These are phyloP conservation scores for Medicago arabica DNA, from an alignment of 306 rosid genomes.

Conservation along the genomic window DNA sequence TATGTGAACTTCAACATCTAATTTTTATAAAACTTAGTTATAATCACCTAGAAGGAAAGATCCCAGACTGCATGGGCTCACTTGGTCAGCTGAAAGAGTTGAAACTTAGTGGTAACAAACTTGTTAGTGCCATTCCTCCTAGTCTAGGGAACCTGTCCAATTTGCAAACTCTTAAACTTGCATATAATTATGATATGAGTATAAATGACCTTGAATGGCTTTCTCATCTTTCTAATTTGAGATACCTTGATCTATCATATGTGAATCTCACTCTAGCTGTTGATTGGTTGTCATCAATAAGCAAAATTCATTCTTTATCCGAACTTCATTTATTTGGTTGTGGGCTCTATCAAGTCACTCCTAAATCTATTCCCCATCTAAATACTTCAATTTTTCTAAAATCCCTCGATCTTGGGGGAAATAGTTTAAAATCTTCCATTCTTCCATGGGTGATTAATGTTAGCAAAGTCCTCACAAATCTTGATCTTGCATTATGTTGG, in stretches of 20 bases:
- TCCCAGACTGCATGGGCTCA: conserved; percentile 47
- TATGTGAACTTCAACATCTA: conserved; percentile 37
- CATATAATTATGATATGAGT: rapidly evolving
- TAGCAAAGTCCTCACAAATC: conserved; percentile 18
- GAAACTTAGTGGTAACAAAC: neutral
- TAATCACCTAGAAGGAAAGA: neutral
- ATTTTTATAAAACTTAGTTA: neutral
- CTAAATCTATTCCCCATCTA: neutral
- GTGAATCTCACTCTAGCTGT: neutral
- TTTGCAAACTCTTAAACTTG: conserved; percentile 1
- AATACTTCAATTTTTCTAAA: conserved; percentile 36
- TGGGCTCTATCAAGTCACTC: conserved; percentile 12
- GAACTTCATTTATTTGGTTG: neutral
- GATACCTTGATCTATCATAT: neutral
- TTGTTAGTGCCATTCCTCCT: conserved; percentile 18
- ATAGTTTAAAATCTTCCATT: neutral
- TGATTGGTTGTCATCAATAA: conserved; percentile 36
- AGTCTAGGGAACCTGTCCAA: conserved; percentile 30
- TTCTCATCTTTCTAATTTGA: conserved; percentile 41
- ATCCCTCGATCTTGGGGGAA: neutral
- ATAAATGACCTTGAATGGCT: conserved; percentile 38
- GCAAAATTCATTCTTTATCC: neutral
- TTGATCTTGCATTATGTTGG: neutral
- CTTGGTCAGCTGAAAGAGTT: conserved; percentile 28
- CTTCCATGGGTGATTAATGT: conserved; percentile 35